Evolutionary conservation across 768 basidiomycete species (phyloP).

Genomic region (Neoboletus subvelutipes): DNA sequence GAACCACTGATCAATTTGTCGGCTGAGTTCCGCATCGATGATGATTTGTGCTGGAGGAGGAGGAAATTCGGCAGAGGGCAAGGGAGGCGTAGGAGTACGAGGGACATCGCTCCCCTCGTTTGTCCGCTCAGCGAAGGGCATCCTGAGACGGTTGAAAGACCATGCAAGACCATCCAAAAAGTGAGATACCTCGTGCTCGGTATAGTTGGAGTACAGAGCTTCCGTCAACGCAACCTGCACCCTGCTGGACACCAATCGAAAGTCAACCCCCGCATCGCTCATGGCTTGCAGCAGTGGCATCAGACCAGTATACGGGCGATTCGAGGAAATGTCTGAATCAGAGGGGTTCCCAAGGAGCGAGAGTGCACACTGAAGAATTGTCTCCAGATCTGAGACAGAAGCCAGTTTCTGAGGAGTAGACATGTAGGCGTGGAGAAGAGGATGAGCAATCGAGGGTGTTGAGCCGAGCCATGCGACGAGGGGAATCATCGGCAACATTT

Average conservation of each 20-base stretch:
- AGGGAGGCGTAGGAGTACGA: conserved; percentile 12
- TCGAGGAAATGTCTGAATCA: conserved; percentile 7
- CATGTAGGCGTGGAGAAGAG: conserved; percentile 47
- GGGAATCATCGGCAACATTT: conserved; percentile 23
- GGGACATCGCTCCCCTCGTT: conserved; percentile 1
- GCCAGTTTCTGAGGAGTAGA: conserved; percentile 37
- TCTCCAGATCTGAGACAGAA: conserved; percentile 42
- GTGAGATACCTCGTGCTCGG: conserved; percentile 21
- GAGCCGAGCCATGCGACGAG: conserved; percentile 36
- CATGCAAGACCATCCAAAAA: conserved; percentile 22
- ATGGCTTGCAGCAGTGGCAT: conserved; percentile 44
- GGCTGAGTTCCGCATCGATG: conserved; percentile 29
- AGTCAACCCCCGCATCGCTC: conserved; percentile 29
- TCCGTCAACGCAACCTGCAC: conserved; percentile 21
- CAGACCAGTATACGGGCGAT: conserved; percentile 41
- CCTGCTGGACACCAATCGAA: conserved; percentile 28
- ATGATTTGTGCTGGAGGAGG: conserved; percentile 11
- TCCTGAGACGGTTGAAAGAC: conserved; percentile 22
- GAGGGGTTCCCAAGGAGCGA: conserved; percentile 26
- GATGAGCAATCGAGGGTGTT: conserved; percentile 35
- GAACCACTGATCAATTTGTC: conserved; percentile 35
- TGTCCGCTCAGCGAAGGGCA: conserved; percentile 19
- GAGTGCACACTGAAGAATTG: conserved; percentile 40
- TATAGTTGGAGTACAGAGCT: conserved; percentile 21
- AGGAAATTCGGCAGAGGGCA: conserved; percentile 14